Evolutionary conservation across 495 filamentous ascomycete genomes (phyloP), one percentile per base, ranked within the genome.

Genomic region (Talaromyces borbonicus): DNA sequence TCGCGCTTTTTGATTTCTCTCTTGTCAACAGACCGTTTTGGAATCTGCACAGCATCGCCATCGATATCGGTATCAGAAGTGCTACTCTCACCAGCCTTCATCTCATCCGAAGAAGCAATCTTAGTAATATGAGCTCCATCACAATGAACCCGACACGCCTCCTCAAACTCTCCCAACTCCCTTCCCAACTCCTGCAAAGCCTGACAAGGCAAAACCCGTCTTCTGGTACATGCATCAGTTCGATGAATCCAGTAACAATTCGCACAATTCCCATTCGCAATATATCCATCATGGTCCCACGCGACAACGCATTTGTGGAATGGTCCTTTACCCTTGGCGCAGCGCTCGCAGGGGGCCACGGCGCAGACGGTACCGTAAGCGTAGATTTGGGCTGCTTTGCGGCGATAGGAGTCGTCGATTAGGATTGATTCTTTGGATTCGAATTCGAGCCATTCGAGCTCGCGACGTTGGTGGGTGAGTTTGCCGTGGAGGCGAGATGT

Each of bases 231-330:
- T 2, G 16, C 19, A 27, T 23, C 22, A 11, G 41, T 43, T 11
- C 19, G n/a, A 19, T 46, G 43, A 22, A 22, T 15, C 43, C 43
- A 46, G 18, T 22, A 20, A 14, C 43, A 46, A 19, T 46, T 46
- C 3, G 43, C 43, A 14, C 43, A 46, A 18, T 22, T 22, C 1
- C 19, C 43, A 14, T 16, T 32, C 29, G 3, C 24, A 14, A 46
- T 7, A n/a, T 35, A 46, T 4, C 43, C 43, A 0, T 25, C 0
- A 12, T 46, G 19, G 30, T 35, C 19, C 14, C n/a, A 46, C 1
- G 30, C 30, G 14, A 46, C 25, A 2, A 46, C 43, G 18, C 43
- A 46, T 8, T 46, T 33, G 12, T 23, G 27, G 27, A 46, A 46
- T 1, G 43, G 43, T 8, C 43, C 43, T 16, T 5, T 46, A 2